phyloP scores from a whole-genome alignment of 495 filamentous ascomycete genomes.

The Trichocladium antarcticum region DNA sequence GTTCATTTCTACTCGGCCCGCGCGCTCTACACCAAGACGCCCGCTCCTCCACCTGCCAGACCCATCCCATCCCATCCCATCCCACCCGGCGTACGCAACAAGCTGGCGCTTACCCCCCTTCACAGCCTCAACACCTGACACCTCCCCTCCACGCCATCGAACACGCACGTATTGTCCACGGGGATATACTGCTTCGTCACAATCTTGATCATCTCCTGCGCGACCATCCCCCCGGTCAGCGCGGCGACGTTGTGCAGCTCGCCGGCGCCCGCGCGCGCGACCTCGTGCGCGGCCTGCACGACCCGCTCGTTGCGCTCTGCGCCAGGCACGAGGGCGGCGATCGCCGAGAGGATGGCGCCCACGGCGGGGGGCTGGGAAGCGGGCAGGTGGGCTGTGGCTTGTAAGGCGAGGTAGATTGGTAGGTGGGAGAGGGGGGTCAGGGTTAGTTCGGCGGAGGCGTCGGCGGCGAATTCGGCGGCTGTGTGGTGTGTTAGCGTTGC shows the following conservation, averaged over 20 bases:
- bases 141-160: conserved; percentile 77
- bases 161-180: conserved; percentile 84
- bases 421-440: conserved; percentile 52
- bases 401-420: conserved; percentile 65
- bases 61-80: too few relatives aligned
- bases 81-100: too few relatives aligned
- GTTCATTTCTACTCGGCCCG: too few relatives aligned
- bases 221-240: conserved; percentile 79
- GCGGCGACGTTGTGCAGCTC: conserved; percentile 95
- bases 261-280: conserved; percentile 65
- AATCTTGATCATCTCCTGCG: conserved; percentile 93
- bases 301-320: conserved; percentile 36
- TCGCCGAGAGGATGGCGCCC: conserved; percentile 28
- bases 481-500: conserved; percentile 8
- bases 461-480: conserved; percentile 31
- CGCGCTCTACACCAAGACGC: too few relatives aligned
- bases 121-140: conserved; percentile 55
- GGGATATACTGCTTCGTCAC: conserved; percentile 95
- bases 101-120: too few relatives aligned
- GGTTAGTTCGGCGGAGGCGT: conserved; percentile 32
- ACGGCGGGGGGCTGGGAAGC: neutral
- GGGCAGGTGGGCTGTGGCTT: conserved; percentile 38
- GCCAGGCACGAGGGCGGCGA: conserved; percentile 35
- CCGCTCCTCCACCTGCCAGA: too few relatives aligned
- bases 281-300: conserved; percentile 48